Evolutionary conservation across 441 rosid species (phyloP).

Genomic region (Oxalis stricta): DNA sequence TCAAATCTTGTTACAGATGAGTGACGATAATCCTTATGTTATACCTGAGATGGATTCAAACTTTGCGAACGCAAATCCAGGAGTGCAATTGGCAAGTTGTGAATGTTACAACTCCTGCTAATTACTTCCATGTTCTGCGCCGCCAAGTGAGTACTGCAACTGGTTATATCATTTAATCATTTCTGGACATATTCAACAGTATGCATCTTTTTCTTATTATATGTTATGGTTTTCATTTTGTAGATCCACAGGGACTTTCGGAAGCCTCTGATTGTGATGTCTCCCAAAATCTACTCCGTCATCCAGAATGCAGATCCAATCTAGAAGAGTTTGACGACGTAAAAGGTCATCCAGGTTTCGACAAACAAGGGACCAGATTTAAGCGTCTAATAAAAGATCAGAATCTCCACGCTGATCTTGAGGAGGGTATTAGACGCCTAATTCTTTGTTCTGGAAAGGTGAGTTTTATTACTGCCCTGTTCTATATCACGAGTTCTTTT

Average conservation of each 20-base stretch:
- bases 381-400: conserved; percentile 94
- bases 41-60: conserved; percentile 95
- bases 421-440: conserved; percentile 81
- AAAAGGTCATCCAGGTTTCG: conserved; percentile 95
- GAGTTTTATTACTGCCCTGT: not conserved
- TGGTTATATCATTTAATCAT: not conserved
- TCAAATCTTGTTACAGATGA: conserved; percentile 49
- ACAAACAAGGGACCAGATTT: conserved; percentile 95
- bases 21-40: conserved; percentile 79
- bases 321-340: conserved; percentile 95
- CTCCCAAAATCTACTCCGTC: conserved; percentile 95
- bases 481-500: not conserved
- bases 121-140: conserved; percentile 90
- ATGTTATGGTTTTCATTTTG: conserved; percentile 5
- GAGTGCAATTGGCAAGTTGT: conserved; percentile 98
- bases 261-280: conserved; percentile 82
- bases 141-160: conserved; percentile 55
- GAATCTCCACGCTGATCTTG: conserved; percentile 70
- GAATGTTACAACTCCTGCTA: conserved; percentile 96
- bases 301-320: conserved; percentile 92
- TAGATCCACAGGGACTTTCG: conserved; percentile 93
- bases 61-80: conserved; percentile 84
- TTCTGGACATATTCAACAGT: not conserved
- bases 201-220: conserved; percentile 8
- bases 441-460: conserved; percentile 98